A percentile compares a stretch with the other conserved stretches of the same genome.
Evolutionary conservation across 2,329 filamentous ascomycete genomes (phyloP).

Genomic region (Tothia fuscella): DNA sequence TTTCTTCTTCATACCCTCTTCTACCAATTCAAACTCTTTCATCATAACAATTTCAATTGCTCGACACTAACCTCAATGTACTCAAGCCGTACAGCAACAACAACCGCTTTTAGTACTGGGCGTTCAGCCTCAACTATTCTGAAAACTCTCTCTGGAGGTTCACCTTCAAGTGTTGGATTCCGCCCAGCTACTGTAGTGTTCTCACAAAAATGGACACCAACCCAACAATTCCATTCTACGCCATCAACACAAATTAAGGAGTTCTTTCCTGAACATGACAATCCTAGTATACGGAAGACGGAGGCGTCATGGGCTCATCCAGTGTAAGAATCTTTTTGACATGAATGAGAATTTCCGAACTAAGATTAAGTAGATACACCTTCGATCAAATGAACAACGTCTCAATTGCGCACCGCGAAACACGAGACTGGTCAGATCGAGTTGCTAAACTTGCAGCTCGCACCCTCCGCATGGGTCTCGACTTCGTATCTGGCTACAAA

Average conservation of each 20-base stretch:
- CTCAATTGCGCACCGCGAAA: constrained; percentile 62
- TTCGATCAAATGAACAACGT: constrained; percentile 67
- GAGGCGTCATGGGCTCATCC: constrained; percentile 38
- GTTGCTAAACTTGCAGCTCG: constrained; percentile 67
- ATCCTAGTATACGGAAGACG: constrained; percentile 32
- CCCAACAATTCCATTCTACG: constrained; percentile 3
- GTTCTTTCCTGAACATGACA: constrained; percentile 35
- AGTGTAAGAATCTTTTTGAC: constrained; percentile 19
- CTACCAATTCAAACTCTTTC: not conserved
- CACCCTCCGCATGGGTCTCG: constrained; percentile 66
- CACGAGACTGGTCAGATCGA: constrained; percentile 63
- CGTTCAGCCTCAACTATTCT: constrained; percentile 1
- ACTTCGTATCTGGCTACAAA: constrained; percentile 67
- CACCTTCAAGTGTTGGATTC: not conserved
- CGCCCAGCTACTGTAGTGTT: constrained; percentile 2
- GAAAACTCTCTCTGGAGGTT: constrained; percentile 1
- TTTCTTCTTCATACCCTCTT: not conserved
- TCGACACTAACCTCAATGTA: constrained; percentile 5
- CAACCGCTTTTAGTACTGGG: not conserved
- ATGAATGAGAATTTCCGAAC: not conserved
- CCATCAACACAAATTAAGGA: constrained; percentile 23
- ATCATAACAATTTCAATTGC: not conserved
- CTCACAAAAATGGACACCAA: not conserved
- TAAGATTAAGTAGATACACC: constrained; percentile 48
- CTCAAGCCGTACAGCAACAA: constrained; percentile 6